Base-by-base conservation (phyloP, 495 filamentous ascomycete genomes). In the Tirmania nivea region DNA sequence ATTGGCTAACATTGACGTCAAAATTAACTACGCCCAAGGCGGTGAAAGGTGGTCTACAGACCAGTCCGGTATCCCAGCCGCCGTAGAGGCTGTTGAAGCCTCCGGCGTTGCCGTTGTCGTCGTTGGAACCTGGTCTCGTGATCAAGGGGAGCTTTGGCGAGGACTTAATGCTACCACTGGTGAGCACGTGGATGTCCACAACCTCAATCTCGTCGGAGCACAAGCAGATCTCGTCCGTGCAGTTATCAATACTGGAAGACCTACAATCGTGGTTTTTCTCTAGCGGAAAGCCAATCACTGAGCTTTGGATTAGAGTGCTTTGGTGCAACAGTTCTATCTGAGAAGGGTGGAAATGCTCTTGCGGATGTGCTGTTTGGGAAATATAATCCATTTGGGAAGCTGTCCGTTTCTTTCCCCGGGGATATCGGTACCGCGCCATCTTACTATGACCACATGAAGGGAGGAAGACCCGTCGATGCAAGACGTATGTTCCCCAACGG, bases 41-140 rank as follows among this genome's bases (percentile, higher is more conserved):
- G 82, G 79, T 55, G 77, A 83, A 62, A 72, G 78, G n/a, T 84
- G 79, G 78, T 81, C 78, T 48, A 78, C 69, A 52, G 77, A 81
- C 57, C 63, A 82, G 55, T 75, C 73, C 12, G 74, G 75, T 3
- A 79, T 83, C 59, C 61, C 69, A 0, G 78, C 76, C 59, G 80
- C 81, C 19, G 60, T 83, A 34, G 67, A 72, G 2, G 74, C 77
- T 3, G 80, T 79, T 2, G 69, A 78, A 56, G 74, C 69, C 34
- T 78, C 80, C 4, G 80, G 84, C 56, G 74, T 83, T 9, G 80
- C 81, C 1, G 71, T 84, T 8, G 78, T 86, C 0, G 69, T 84
- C 2, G 79, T 83, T 0, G 81, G 80, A 45, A 86, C 81, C 34
- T 83, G 78, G 80, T 77, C 74, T n/a, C 72, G 80, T 35, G 80